A percentile compares a stretch with the other conserved stretches of the same genome.
Conservation (phyloP, 2,329 filamentous ascomycete genomes). For the Macrophomina pseudophaseolina region DNA sequence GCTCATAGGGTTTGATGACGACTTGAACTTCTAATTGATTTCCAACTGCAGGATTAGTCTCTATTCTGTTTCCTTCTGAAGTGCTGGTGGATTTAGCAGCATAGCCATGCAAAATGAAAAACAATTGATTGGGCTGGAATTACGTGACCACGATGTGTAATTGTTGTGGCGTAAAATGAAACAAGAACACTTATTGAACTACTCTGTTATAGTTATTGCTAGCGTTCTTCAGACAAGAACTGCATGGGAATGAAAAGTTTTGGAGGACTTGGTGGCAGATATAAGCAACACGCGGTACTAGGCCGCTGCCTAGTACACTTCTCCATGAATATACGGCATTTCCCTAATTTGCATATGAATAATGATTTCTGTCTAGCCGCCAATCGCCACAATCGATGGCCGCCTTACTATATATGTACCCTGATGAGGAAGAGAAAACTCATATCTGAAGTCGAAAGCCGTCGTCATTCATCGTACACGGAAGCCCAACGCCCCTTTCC, state of each 20-base stretch:
- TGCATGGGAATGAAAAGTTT: too few relatives aligned
- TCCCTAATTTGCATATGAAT: background rate
- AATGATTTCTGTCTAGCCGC: background rate
- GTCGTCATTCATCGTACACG: constrained; percentile 14
- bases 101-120: background rate
- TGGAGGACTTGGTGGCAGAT: background rate
- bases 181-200: too few relatives aligned
- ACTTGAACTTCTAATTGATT: constrained; percentile 18
- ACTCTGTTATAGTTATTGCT: too few relatives aligned
- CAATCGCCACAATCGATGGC: background rate
- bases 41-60: background rate
- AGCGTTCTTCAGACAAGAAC: too few relatives aligned
- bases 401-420: constrained; percentile 3
- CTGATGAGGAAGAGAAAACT: background rate
- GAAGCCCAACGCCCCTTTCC: background rate
- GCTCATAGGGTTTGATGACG: constrained; percentile 22
- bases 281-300: too few relatives aligned
- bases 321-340: background rate
- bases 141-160: too few relatives aligned
- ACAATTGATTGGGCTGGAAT: too few relatives aligned
- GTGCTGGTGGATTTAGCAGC: background rate
- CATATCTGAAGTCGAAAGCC: background rate
- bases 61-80: background rate
- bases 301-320: background rate
- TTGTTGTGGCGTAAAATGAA: too few relatives aligned